These are phyloP conservation scores for Yueomyces sinensis DNA, from an alignment of 805 yeast genomes.

Conservation along the genomic window DNA sequence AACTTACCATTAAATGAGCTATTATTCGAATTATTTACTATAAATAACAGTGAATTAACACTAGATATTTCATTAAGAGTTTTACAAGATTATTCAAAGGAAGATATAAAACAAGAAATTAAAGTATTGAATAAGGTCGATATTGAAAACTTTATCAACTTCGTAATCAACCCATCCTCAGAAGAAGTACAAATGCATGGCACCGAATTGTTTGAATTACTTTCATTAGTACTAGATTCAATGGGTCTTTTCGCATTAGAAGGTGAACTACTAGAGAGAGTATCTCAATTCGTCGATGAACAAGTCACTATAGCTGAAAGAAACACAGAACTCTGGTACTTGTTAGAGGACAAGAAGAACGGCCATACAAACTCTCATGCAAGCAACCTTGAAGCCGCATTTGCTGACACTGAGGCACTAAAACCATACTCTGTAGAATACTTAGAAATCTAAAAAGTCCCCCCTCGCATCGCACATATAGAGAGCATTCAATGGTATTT, in stretches of 20 bases:
- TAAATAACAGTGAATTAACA: conserved; percentile 50
- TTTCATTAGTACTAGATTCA: conserved; percentile 22
- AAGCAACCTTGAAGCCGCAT: conserved; percentile 2
- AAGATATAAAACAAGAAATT: conserved; percentile 38
- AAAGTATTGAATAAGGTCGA: conserved; percentile 22
- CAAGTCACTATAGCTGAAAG: conserved; percentile 18
- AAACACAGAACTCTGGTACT: conserved; percentile 19
- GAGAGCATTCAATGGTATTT: no score
- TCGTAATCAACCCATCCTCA: conserved; percentile 14
- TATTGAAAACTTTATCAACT: conserved; percentile 22
- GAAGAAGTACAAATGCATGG: conserved; percentile 10
- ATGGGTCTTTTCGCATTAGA: conserved; percentile 24
- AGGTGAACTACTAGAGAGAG: conserved; percentile 11
- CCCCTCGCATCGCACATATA: background rate
- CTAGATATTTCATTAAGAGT: conserved; percentile 56
- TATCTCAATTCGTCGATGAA: conserved; percentile 14
- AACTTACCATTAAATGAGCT: conserved; percentile 53
- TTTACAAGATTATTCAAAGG: conserved; percentile 48
- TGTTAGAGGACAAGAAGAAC: conserved; percentile 13
- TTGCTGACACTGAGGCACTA: conserved; percentile 6
- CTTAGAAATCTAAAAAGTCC: conserved; percentile 13
- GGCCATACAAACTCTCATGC: conserved; percentile 1
- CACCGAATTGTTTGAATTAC: conserved; percentile 19
- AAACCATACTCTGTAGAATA: conserved; percentile 21
- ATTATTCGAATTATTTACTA: conserved; percentile 41